phyloP scores from a whole-genome alignment of 2,329 filamentous ascomycete genomes.

The Cercospora brassicicola region DNA sequence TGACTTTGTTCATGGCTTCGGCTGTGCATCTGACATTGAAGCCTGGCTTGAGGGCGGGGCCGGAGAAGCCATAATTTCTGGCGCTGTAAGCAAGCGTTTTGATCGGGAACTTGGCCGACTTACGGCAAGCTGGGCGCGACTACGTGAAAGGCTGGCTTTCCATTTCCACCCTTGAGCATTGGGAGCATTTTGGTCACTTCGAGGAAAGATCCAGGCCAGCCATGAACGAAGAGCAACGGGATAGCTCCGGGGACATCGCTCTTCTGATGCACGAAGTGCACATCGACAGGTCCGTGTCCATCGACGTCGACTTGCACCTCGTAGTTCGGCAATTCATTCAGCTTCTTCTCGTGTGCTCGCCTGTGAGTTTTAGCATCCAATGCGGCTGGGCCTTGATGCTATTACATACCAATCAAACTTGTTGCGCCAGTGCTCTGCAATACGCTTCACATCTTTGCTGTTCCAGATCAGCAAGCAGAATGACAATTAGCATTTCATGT shows the following conservation, averaged over 20 bases:
- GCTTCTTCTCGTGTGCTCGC: constrained; percentile 55
- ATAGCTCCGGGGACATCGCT: constrained; percentile 57
- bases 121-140: constrained; percentile 63
- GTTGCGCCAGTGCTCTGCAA: constrained; percentile 59
- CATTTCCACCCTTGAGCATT: constrained; percentile 42
- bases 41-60: constrained; percentile 55
- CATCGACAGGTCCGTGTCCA: constrained; percentile 59
- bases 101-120: background rate
- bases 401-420: constrained; percentile 56
- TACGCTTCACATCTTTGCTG: constrained; percentile 56
- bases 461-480: background rate
- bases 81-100: background rate
- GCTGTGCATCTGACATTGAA: constrained; percentile 56
- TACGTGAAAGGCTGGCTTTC: constrained; percentile 60
- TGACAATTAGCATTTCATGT: background rate
- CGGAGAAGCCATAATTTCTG: constrained; percentile 64
- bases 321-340: constrained; percentile 64
- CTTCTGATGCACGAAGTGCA: constrained; percentile 65
- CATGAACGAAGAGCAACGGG: constrained; percentile 66
- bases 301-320: constrained; percentile 55
- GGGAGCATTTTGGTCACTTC: constrained; percentile 64
- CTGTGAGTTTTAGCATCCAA: background rate
- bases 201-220: constrained; percentile 67
- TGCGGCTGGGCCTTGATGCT: no score
- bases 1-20: constrained; percentile 57